Percentiles rank a stretch among this genome's conserved stretches.
Evolutionary conservation across 106 monocot species (phyloP).

Genomic region (Dioscorea alata): DNA sequence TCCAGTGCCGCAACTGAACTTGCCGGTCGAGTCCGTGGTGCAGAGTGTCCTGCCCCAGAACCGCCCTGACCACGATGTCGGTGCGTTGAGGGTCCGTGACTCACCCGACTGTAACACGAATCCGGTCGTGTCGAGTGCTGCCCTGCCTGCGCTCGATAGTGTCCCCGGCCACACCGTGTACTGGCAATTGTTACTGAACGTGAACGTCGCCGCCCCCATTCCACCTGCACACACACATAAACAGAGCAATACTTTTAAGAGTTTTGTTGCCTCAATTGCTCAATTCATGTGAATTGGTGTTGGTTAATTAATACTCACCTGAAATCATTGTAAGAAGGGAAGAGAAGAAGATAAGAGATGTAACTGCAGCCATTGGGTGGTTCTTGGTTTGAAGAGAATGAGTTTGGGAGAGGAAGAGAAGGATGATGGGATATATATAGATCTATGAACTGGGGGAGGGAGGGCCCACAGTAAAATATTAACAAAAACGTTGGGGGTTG

Average conservation of each 20-base stretch:
- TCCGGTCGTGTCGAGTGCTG: conserved; percentile 37
- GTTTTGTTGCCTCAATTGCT: no score
- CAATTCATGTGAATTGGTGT: no score
- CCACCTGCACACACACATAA: conserved; percentile 7
- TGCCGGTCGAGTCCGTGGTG: conserved; percentile 40
- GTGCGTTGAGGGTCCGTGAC: conserved; percentile 28
- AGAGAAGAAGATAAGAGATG: neutral
- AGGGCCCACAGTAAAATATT: no score
- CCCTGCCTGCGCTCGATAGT: conserved; percentile 66
- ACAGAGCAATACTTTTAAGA: neutral
- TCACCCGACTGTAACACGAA: conserved; percentile 41
- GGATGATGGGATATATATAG: no score
- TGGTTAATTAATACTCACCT: no score
- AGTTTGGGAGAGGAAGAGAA: neutral
- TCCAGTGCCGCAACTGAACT: conserved; percentile 55
- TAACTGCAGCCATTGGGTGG: neutral
- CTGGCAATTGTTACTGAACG: conserved; percentile 70
- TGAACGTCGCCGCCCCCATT: conserved; percentile 47
- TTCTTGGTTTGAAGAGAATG: neutral
- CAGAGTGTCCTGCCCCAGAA: conserved; percentile 79
- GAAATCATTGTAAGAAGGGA: neutral
- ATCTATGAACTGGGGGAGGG: no score
- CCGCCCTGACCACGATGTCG: conserved; percentile 81
- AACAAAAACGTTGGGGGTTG: no score
- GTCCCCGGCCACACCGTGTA: conserved; percentile 90